These are phyloP conservation scores for Fraxinus quadrangulata DNA, from an alignment of 257 asterid genomes.

Conservation along the genomic window DNA sequence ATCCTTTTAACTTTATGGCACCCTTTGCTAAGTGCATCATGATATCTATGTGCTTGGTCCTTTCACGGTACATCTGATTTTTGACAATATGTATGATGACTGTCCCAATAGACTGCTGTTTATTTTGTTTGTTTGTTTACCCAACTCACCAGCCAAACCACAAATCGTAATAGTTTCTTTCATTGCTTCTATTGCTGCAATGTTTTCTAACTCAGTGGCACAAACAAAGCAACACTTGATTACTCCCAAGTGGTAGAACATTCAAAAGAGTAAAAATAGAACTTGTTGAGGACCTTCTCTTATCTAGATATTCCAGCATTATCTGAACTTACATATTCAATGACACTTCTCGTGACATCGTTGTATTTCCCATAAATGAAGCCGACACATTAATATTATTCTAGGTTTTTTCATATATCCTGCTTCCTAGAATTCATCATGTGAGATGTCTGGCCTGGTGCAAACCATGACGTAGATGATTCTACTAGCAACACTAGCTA, in stretches of 20 bases:
- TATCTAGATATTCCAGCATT: neutral
- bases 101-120: neutral
- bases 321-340: neutral
- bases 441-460: neutral
- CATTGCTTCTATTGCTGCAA: neutral
- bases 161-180: neutral
- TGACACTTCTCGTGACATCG: neutral
- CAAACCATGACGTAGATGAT: neutral
- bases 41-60: neutral
- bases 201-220: neutral
- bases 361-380: neutral
- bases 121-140: neutral
- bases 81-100: neutral
- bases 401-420: neutral
- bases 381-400: neutral
- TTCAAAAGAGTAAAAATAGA: neutral
- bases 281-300: neutral
- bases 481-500: neutral
- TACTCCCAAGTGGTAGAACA: neutral
- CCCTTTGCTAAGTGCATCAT: neutral
- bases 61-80: neutral
- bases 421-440: neutral
- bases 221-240: too few species aligned
- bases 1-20: neutral
- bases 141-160: neutral